A percentile compares a stretch with the other conserved stretches of the same genome.
These are phyloP conservation scores for Pseudogymnoascus sp. DNA, from an alignment of 2,329 filamentous ascomycete species.

Conservation along the genomic window DNA sequence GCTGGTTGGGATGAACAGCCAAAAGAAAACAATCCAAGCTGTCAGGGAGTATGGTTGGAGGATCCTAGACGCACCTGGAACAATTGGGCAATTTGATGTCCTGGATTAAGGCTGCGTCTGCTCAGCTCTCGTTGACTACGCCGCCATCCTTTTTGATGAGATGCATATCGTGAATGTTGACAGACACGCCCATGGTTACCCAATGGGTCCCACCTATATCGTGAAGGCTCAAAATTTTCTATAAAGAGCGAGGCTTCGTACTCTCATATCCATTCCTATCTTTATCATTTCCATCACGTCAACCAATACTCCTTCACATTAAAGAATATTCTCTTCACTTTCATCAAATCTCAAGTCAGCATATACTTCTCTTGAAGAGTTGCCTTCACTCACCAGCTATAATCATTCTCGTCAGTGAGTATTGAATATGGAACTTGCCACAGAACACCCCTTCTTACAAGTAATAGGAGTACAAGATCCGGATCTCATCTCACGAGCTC, in stretches of 20 bases:
- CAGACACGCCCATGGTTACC: neutral
- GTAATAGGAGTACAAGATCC: constrained; percentile 3
- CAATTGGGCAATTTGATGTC: neutral
- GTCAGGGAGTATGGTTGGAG: neutral
- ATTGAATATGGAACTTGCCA: neutral
- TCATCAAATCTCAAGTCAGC: neutral
- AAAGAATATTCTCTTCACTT: neutral
- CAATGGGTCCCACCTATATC: constrained; percentile 3
- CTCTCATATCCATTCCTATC: neutral
- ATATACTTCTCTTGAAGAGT: neutral
- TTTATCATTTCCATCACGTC: neutral
- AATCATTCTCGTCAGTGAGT: neutral
- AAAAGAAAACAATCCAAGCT: neutral
- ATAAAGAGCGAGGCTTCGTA: neutral
- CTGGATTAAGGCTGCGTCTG: neutral
- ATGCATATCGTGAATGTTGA: neutral
- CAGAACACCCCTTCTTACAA: neutral
- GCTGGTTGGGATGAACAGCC: neutral
- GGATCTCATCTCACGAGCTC: neutral
- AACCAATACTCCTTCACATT: neutral
- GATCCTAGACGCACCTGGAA: neutral
- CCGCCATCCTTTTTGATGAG: neutral
- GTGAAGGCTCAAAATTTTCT: neutral
- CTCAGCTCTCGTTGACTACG: neutral
- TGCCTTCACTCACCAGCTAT: neutral